These are phyloP conservation scores for Picocystis salinarum DNA, from an alignment of 139 green algal genomes.

Conservation along the genomic window DNA sequence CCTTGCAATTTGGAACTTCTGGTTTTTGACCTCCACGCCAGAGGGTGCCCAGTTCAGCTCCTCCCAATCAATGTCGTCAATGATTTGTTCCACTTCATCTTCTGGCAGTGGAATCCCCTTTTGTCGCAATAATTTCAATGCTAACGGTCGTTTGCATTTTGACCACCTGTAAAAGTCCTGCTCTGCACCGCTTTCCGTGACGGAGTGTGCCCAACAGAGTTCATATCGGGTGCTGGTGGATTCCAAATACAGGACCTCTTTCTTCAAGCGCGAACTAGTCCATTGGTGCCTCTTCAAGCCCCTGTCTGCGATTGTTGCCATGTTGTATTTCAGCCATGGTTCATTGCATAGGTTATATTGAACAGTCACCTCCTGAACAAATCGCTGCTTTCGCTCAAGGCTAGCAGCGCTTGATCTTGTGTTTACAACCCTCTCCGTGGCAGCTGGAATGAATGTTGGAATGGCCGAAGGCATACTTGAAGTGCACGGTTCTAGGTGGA, in stretches of 20 bases:
- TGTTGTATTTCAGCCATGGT: slow-evolving; percentile 89
- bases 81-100: background rate
- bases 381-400: slow-evolving; percentile 3
- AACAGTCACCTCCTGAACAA: slow-evolving; percentile 57
- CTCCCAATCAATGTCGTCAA: slow-evolving; percentile 1
- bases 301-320: slow-evolving; percentile 57
- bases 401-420: slow-evolving; percentile 29
- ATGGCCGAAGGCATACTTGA: slow-evolving; percentile 24
- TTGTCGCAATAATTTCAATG: background rate
- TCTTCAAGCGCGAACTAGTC: slow-evolving; percentile 62
- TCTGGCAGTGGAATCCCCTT: background rate
- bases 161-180: background rate
- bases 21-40: no score
- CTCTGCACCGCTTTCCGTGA: background rate
- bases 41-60: background rate
- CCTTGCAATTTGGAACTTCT: no score
- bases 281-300: slow-evolving; percentile 68
- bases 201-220: background rate
- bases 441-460: slow-evolving; percentile 53
- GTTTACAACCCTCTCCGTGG: slow-evolving; percentile 37
- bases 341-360: slow-evolving; percentile 93
- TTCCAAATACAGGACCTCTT: slow-evolving; percentile 15
- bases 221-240: background rate
- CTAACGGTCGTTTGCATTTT: background rate
- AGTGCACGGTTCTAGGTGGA: slow-evolving; percentile 41